Evolutionary conservation across 441 rosid species (phyloP).

Genomic region (Pelargonium cotyledonis): DNA sequence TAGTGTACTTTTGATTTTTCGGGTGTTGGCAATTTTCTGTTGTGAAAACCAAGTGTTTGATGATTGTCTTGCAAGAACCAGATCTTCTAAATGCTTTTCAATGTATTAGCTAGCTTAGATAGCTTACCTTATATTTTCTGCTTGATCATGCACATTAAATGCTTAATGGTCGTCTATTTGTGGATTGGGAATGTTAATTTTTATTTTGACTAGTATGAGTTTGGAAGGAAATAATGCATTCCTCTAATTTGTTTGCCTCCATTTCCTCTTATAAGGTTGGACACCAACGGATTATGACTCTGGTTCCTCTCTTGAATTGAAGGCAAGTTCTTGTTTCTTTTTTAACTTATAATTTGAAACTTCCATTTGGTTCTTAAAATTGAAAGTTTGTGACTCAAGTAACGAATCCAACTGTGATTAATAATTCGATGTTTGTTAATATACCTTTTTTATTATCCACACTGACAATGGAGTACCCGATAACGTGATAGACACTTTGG

Average conservation of each 20-base stretch:
- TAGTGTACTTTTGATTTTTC: no score
- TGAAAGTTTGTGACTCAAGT: not conserved
- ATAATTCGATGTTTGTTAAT: not conserved
- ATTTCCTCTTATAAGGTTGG: constrained; percentile 19
- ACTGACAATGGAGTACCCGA: not conserved
- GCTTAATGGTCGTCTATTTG: no score
- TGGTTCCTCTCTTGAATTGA: constrained; percentile 29
- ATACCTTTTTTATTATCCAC: not conserved
- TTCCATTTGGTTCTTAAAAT: not conserved
- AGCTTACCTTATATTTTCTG: no score
- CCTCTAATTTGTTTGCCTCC: not conserved
- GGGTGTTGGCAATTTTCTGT: not conserved
- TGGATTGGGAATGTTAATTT: no score
- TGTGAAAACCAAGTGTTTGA: not conserved
- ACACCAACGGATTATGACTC: constrained; percentile 22
- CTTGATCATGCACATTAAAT: no score
- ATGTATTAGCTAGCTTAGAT: no score
- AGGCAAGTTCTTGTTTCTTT: constrained; percentile 32
- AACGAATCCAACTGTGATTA: not conserved
- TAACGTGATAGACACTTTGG: not conserved
- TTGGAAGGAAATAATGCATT: constrained; percentile 1
- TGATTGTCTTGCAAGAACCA: not conserved
- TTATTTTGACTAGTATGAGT: not conserved
- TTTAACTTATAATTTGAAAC: not conserved
- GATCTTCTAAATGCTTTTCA: no score